Percentiles rank a stretch among this genome's conserved stretches.
These are phyloP conservation scores for Hyparrhenia diplandra DNA, from an alignment of 176 grass and related monocot species.

Conservation along the genomic window DNA sequence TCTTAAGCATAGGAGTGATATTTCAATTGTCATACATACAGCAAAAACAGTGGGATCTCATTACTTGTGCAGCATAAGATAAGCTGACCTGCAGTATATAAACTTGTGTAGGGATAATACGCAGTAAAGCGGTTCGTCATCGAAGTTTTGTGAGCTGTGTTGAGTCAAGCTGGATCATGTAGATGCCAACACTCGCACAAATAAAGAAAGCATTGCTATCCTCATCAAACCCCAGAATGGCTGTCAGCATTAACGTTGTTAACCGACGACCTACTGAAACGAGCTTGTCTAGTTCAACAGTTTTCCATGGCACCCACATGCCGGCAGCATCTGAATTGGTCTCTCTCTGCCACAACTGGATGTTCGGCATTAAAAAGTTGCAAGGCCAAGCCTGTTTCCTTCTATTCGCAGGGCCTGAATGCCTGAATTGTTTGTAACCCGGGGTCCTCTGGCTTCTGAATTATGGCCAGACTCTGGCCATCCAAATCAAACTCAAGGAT, in stretches of 20 bases:
- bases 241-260: not conserved
- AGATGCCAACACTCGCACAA: not conserved
- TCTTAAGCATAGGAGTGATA: not conserved
- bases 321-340: not conserved
- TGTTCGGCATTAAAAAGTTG: not conserved
- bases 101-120: slow-evolving; percentile 1
- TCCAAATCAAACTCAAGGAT: slow-evolving; percentile 12
- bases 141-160: not conserved
- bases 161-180: slow-evolving; percentile 16
- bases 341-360: not conserved
- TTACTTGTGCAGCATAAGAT: not conserved
- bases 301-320: not conserved
- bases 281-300: not conserved
- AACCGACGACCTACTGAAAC: not conserved
- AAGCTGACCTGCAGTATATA: slow-evolving; percentile 14
- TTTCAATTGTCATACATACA: not conserved
- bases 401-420: not conserved
- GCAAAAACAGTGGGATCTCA: not conserved
- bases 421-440: not conserved
- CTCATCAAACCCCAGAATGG: slow-evolving; percentile 7
- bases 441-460: not conserved
- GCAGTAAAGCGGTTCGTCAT: not conserved
- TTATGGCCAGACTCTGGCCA: not conserved
- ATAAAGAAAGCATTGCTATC: slow-evolving; percentile 5
- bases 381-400: not conserved